Conservation (phyloP, 345 rosid species). For the thale cress (Arabidopsis thaliana) region TAIR10.1 NC_003074.8:8828501-8829000, state of each 20-base stretch:
- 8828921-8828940: constrained; percentile 22
- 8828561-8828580: background rate
- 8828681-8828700: constrained; percentile 67
- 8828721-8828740: constrained; percentile 1
- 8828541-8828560: constrained; percentile 4
- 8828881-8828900: background rate
- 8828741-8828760: background rate
- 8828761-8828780: background rate
- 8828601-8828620: constrained; percentile 82
- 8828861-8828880: constrained; percentile 6
- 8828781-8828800: background rate
- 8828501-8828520: background rate
- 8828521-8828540: background rate
- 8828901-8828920: background rate
- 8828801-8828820: constrained; percentile 1
- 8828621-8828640: constrained; percentile 93
- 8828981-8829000: constrained; percentile 76
- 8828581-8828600: background rate
- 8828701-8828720: constrained; percentile 24
- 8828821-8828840: constrained; percentile 1
- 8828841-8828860: background rate
- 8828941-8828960: constrained; percentile 82
- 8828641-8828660: constrained; percentile 94
- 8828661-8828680: constrained; percentile 87
- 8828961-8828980: constrained; percentile 75